Base-by-base conservation (phyloP, 371 early-diverging fungal genomes). In the Apophysomyces sp. region DNA sequence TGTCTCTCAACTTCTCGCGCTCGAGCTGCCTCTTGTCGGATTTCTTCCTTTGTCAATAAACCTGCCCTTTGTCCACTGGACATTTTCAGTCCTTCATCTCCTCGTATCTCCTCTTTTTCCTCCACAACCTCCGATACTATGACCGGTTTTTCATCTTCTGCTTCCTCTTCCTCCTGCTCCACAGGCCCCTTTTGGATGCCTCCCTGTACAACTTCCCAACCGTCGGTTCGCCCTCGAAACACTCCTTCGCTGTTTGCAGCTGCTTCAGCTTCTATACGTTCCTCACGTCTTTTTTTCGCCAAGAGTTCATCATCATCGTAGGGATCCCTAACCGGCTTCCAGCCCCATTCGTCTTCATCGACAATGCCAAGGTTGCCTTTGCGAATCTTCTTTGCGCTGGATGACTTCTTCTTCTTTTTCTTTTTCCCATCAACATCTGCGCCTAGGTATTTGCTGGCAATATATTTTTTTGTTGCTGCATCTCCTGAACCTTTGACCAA, bases 51-150 rank as follows among this genome's bases (percentile, higher is more conserved):
- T 32, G 83, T 77, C 60, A 85, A 76, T 26, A 89, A 57, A 9
- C 89, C 89, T 44, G 78, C 79, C 58, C 65, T 69, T 51, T 83
- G 80, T 29, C 85, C 86, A 61, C 79, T 81, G 1, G 83, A 73
- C 82, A 83, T 82, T 30, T 71, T 70, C 27, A 76, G 78, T 30
- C 55, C 67, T 28, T 62, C 59, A 18, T n/a, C 67, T 60, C 56
- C 27, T 56, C 37, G 27, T 18, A 8, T 51, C 34, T 52, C 52
- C 49, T 44, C 58, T 7, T 55, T 31, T 15, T 27, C 31, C 13
- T 73, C 49, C 49, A 44, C 49, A 44, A 21, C 69, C 34, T 73
- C 61, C 5, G 72, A 72, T 11, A 83, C 83, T 26, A 86, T 66
- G 5, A 77, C 62, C 0, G 84, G 84, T 41, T 68, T 53, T 29